Conservation (phyloP, 116 monocot species). For the Trichopus zeylanicus region DNA sequence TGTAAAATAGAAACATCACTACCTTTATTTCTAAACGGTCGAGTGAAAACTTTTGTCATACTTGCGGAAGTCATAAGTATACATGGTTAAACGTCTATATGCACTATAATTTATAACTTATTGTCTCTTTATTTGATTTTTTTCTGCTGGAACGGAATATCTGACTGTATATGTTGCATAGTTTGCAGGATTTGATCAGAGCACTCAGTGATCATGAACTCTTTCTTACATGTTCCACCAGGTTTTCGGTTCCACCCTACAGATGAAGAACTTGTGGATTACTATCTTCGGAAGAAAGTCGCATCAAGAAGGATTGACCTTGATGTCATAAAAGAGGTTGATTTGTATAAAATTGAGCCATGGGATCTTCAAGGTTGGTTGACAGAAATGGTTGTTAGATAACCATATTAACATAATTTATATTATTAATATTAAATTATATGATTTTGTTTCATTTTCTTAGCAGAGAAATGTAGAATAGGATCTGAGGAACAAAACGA, state of each 20-base stretch:
- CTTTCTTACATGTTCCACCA: constrained; percentile 58
- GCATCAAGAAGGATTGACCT: constrained; percentile 62
- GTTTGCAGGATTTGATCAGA: constrained; percentile 7
- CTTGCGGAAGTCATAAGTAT: no score
- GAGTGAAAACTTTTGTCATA: neutral
- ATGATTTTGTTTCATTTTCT: neutral
- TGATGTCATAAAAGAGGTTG: constrained; percentile 78
- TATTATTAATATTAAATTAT: neutral
- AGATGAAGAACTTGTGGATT: constrained; percentile 85
- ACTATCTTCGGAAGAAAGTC: constrained; percentile 81
- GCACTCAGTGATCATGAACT: constrained; percentile 29
- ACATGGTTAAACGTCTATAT: no score
- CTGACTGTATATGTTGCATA: neutral
- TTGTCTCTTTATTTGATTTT: no score
- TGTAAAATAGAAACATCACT: no score
- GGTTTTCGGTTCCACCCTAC: constrained; percentile 89
- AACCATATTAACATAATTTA: neutral
- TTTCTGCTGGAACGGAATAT: no score
- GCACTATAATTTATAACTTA: no score
- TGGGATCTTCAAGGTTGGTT: constrained; percentile 84
- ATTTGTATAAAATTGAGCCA: constrained; percentile 80
- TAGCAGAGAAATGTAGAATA: constrained; percentile 60
- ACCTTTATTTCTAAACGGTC: no score
- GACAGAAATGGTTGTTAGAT: neutral
- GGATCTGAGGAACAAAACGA: constrained; percentile 74